These are phyloP conservation scores for Drosera spatulata DNA, from an alignment of 179 eudicot species.

Conservation along the genomic window DNA sequence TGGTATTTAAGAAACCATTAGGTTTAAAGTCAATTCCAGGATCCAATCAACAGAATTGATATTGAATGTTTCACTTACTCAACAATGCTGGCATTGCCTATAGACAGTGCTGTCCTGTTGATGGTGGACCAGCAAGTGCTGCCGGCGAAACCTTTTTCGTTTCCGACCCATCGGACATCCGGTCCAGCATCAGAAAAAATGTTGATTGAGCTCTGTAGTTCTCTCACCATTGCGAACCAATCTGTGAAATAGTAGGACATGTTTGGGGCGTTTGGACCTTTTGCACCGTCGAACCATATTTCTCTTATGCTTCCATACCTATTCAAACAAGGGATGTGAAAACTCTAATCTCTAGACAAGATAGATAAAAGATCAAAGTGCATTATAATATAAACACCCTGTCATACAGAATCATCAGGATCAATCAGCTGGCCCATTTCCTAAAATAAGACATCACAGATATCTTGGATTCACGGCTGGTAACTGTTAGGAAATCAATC, in stretches of 20 bases:
- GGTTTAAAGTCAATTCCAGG: too few species aligned
- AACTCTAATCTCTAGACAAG: too few species aligned
- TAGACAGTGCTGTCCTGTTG: constrained; percentile 60
- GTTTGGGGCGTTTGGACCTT: constrained; percentile 64
- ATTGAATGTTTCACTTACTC: constrained; percentile 36
- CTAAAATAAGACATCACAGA: too few species aligned
- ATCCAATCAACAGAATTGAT: neutral
- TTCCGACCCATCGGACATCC: constrained; percentile 80
- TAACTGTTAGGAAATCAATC: too few species aligned
- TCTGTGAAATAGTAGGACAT: constrained; percentile 72
- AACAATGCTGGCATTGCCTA: constrained; percentile 57
- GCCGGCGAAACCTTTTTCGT: constrained; percentile 70
- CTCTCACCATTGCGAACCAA: constrained; percentile 81
- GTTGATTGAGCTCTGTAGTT: constrained; percentile 79
- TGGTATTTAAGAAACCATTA: too few species aligned
- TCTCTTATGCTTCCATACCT: constrained; percentile 70
- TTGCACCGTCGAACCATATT: constrained; percentile 97
- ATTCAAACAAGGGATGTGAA: neutral
- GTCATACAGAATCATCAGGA: too few species aligned
- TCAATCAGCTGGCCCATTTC: too few species aligned
- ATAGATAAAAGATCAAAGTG: too few species aligned
- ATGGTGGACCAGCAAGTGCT: constrained; percentile 83
- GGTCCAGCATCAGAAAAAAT: constrained; percentile 94
- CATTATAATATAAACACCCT: too few species aligned
- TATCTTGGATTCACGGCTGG: too few species aligned